Percentiles rank a stretch among this genome's conserved stretches.
These are phyloP conservation scores for Ligustrum vulgare DNA, from an alignment of 257 asterid genomes.

Conservation along the genomic window DNA sequence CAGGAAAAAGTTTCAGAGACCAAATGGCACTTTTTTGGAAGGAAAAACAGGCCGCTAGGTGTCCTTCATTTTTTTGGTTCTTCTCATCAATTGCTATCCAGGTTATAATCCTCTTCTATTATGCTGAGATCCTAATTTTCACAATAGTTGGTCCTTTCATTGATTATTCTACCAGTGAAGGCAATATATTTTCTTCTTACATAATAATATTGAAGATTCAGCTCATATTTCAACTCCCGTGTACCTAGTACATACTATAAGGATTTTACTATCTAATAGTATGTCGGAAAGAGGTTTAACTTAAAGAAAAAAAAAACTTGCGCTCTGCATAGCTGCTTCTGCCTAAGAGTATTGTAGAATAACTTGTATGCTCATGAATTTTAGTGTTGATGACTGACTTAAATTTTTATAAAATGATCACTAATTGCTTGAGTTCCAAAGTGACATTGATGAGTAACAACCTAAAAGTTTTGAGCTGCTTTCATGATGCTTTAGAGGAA, in stretches of 20 bases:
- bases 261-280: background rate
- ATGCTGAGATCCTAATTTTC: constrained; percentile 21
- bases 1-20: constrained; percentile 60
- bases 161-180: background rate
- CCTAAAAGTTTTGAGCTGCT: background rate
- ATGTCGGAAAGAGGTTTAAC: background rate
- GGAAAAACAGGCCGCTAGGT: constrained; percentile 66
- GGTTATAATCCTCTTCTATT: constrained; percentile 48
- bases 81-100: constrained; percentile 57
- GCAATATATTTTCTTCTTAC: constrained; percentile 4
- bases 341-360: background rate
- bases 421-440: constrained; percentile 8
- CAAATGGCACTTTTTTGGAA: constrained; percentile 65
- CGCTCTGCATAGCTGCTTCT: background rate
- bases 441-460: background rate
- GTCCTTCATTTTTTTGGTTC: constrained; percentile 91
- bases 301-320: background rate
- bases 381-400: constrained; percentile 2
- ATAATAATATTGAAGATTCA: constrained; percentile 14
- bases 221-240: background rate
- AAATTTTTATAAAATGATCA: background rate
- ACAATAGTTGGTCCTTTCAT: background rate
- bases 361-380: constrained; percentile 1
- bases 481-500: background rate
- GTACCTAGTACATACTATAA: constrained; percentile 10